Base-by-base conservation (phyloP, 2,329 filamentous ascomycete species). In the Exophiala sp. region DNA sequence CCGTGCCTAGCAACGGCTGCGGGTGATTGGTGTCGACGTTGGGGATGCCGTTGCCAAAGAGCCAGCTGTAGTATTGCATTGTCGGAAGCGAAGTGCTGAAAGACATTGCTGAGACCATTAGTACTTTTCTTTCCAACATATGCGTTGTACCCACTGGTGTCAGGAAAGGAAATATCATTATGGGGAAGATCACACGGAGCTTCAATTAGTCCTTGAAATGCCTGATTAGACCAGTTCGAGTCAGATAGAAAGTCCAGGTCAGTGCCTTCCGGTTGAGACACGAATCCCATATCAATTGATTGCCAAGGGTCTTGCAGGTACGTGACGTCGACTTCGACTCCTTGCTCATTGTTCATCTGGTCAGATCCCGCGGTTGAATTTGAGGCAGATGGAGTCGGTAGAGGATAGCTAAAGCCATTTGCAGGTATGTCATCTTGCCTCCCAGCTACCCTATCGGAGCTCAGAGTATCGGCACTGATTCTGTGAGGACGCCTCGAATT, bases 401-500 rank as follows among this genome's bases (percentile, higher is more conserved):
- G 20, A 33, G n/a, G 9, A 33, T 16, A 29, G 24, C 18, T 44
- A 9, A 16, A 29, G 14, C 14, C 41, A 33, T 29, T 5, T 20
- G 14, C 7, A 8, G 18, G 8, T 24, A 29, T 16, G 18, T 44
- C 38, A 16, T 16, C 38, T 7, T 40, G 38, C 38, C 38, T 16
- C 18, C 10, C 20, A 10, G n/a, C 14, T 44, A 20, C 12, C 2
- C 18, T 14, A 44, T 44, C 41, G 18, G 9, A 11, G 10, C 9
- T 10, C 18, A 16, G 18, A 21, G 41, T 21, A 20, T 20, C 5
- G 41, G 41, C 7, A 9, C 11, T 21, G 41, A 44, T 44, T 29
- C 24, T 44, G 11, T 45, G 42, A 2, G 32, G 21, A 11, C 42
- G 42, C 9, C 20, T 45, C 12, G 18, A 74, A 6, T 72, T 71